Conservation (phyloP, 768 basidiomycete genomes). For the Amanita polypyramis region DNA sequence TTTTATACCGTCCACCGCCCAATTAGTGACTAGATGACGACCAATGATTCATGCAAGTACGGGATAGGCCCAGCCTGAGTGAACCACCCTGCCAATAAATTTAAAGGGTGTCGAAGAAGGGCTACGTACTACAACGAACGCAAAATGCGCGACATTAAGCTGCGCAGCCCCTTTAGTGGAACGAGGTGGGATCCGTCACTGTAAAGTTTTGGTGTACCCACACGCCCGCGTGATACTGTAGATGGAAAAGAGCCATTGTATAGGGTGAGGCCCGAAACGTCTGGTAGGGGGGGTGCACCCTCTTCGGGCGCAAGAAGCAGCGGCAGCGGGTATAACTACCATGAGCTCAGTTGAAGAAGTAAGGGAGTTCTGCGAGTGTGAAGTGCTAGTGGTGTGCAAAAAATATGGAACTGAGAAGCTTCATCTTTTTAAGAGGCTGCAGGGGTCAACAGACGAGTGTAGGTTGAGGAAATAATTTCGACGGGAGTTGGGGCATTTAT, state of each 20-base stretch:
- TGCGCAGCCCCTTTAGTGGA: slow-evolving; percentile 20
- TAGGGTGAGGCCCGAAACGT: slow-evolving; percentile 30
- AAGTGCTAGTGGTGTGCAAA: not conserved
- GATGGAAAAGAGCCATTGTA: slow-evolving; percentile 35
- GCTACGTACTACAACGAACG: slow-evolving; percentile 29
- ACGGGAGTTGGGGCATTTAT: not conserved
- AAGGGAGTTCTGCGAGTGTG: slow-evolving; percentile 25
- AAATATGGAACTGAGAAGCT: not conserved
- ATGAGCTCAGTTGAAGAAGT: slow-evolving; percentile 32
- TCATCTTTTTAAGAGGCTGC: not conserved
- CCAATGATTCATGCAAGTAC: not conserved
- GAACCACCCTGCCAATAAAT: not conserved
- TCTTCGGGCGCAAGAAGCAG: slow-evolving; percentile 20
- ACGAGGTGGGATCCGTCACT: slow-evolving; percentile 24
- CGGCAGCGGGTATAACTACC: slow-evolving; percentile 35
- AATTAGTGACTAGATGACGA: too few species aligned
- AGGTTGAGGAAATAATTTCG: not conserved
- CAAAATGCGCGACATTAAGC: slow-evolving; percentile 27
- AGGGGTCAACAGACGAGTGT: not conserved
- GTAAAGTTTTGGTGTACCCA: slow-evolving; percentile 31
- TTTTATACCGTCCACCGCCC: too few species aligned
- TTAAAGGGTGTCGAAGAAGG: not conserved
- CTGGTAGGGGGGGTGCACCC: slow-evolving; percentile 15
- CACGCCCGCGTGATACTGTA: slow-evolving; percentile 19
- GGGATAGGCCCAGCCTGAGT: not conserved